These are phyloP conservation scores for Henningerozyma blattae DNA, from an alignment of 805 yeast genomes.

Conservation along the genomic window DNA sequence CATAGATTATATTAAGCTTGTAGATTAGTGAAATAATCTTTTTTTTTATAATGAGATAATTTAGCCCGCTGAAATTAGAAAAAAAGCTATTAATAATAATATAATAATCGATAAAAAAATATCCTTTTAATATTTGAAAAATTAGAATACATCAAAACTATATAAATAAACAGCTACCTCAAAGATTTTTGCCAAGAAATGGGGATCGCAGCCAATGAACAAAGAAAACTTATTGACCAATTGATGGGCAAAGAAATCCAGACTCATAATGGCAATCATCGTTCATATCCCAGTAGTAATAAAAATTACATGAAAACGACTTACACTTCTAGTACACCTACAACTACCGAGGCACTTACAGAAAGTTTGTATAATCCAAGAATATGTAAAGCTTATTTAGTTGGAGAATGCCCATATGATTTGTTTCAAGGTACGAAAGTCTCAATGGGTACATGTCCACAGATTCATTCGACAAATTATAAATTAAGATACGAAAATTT, in stretches of 20 bases:
- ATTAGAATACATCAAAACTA: too few relatives aligned
- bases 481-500: conserved; percentile 54
- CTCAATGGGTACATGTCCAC: conserved; percentile 71
- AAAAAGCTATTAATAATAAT: too few relatives aligned
- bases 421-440: conserved; percentile 72
- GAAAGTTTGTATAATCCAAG: conserved; percentile 24
- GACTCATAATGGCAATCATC: conserved; percentile 8
- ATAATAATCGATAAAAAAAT: too few relatives aligned
- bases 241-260: conserved; percentile 39
- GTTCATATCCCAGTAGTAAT: conserved; percentile 2
- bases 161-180: too few relatives aligned
- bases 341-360: too few relatives aligned
- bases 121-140: too few relatives aligned
- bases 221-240: conserved; percentile 63
- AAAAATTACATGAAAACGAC: background rate
- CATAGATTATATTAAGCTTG: too few relatives aligned
- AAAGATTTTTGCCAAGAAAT: too few relatives aligned
- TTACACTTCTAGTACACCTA: background rate
- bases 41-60: too few relatives aligned
- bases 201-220: conserved; percentile 54
- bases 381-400: conserved; percentile 72
- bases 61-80: too few relatives aligned
- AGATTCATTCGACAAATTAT: conserved; percentile 61
- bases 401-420: conserved; percentile 81
- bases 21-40: too few relatives aligned